phyloP scores from a whole-genome alignment of 2,329 filamentous ascomycete species.

The Helotiales sp. region DNA sequence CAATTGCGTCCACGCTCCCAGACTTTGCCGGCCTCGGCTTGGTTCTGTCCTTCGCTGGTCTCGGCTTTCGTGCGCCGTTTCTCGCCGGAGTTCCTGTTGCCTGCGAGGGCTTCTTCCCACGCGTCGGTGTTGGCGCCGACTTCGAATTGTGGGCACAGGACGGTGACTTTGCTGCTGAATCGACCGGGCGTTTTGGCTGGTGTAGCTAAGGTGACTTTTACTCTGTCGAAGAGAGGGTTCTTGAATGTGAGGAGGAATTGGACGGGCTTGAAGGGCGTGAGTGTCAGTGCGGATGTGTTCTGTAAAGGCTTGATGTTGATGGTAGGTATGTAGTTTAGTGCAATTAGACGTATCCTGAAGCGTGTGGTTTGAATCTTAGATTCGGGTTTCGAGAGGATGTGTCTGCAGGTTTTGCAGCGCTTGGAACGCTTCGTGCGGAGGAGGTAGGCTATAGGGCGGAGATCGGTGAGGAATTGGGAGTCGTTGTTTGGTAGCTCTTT shows the following conservation, averaged over 20 bases:
- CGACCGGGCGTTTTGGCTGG: constrained; percentile 78
- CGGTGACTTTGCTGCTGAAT: constrained; percentile 80
- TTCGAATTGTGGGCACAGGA: constrained; percentile 92
- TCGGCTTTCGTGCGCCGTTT: constrained; percentile 44
- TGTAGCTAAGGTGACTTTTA: constrained; percentile 86
- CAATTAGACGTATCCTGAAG: constrained; percentile 91
- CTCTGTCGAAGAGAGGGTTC: constrained; percentile 91
- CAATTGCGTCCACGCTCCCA: constrained; percentile 94
- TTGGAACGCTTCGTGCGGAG: constrained; percentile 93
- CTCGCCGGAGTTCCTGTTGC: constrained; percentile 48
- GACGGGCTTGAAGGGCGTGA: constrained; percentile 54
- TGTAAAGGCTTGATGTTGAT: constrained; percentile 72
- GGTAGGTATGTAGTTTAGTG: constrained; percentile 84
- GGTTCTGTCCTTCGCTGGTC: constrained; percentile 49
- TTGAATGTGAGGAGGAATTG: constrained; percentile 90
- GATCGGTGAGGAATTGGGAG: constrained; percentile 69
- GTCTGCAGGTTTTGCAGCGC: constrained; percentile 87
- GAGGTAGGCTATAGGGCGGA: constrained; percentile 81
- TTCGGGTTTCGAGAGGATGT: constrained; percentile 95
- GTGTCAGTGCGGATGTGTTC: constrained; percentile 35
- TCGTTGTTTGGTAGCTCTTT: constrained; percentile 52
- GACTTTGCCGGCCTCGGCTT: constrained; percentile 89
- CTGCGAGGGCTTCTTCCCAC: constrained; percentile 82
- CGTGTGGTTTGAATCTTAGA: constrained; percentile 86
- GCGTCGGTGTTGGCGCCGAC: constrained; percentile 93